Base-by-base conservation (phyloP, 768 basidiomycete genomes). In the Trametes elegans region DNA sequence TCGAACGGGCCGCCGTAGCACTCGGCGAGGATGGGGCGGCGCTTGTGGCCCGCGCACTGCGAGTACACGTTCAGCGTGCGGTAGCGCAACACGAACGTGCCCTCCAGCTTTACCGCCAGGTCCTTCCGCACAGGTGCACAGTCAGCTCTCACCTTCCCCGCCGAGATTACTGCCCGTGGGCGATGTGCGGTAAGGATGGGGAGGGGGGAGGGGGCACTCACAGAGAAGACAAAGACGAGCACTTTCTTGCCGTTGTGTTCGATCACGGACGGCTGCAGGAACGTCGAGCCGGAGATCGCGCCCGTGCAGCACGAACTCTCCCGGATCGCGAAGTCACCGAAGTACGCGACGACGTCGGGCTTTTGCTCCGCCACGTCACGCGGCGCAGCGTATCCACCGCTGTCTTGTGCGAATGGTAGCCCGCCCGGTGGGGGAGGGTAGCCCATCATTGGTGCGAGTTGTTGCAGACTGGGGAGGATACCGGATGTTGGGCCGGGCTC, bases 91-190 rank as follows among this genome's bases (percentile, higher is more conserved):
- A 83, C 75, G 63, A 87, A 89, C 16, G 73, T 75, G 21, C 87
- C 87, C 62, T 87, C 85, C 19, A 75, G 76, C 61, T 82, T 83
- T 5, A 88, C 85, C 0, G 86, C 83, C n/a, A 88, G 71, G 62
- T 88, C 86, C 87, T 88, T 59, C 3, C n/a, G n/a, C n/a, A 32
- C 10, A 10, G 7, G 18, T 11, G 32, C 16, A 32, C n/a, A n/a
- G n/a, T n/a, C n/a, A n/a, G n/a, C n/a, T n/a, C n/a, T n/a, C n/a
- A n/a, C n/a, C n/a, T n/a, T n/a, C n/a, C n/a, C n/a, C n/a, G n/a
- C n/a, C n/a, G n/a, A 0, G 27, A 21, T 11, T 1, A n/a, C n/a
- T n/a, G n/a, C n/a, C n/a, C n/a, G 24, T 41, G 7, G 2, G 27
- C 6, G 10, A 28, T 19, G 19, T 2, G 24, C 21, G 4, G 21